Base-by-base conservation (phyloP, 202 grass and related monocot genomes). In the Miscanthus sacchariflorus region DNA sequence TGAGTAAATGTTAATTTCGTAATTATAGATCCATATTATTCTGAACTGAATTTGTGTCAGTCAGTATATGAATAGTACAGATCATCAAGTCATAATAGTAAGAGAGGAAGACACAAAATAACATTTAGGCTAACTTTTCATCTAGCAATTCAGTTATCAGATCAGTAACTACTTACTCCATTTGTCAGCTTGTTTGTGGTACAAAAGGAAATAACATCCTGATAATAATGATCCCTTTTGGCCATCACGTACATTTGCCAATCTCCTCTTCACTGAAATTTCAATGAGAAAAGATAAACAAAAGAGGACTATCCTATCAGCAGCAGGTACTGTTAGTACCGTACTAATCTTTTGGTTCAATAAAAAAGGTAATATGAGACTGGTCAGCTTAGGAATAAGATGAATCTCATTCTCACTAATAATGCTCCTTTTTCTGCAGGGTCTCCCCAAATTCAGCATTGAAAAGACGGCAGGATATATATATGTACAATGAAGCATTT, bases 361-460 rank as follows among this genome's bases (percentile, higher is more conserved):
- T 10, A 27, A 15, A 50, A 50, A 50, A 52, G 4, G 7, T 30
- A 30, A 45, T 25, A 23, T 10, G n/a, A 46, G 11, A 45, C 5
- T 15, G 48, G 48, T 54, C 46, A 77, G 44, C 27, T 7, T 59
- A 38, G 75, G 49, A 36, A 21, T 15, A 27, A 77, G 46, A 77
- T 77, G 76, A 58, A 78, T 78, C 74, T 56, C 46, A 77, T 30
- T 61, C 30, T 24, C 19, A 40, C 33, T 19, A 58, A 12, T 40
- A 25, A 15, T 78, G 35, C 11, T 42, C 12, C 52, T 61, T 78
- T 78, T 40, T 68, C 27, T 14, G 18, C 33, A 23, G 36, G 35
- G 35, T 79, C 19, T 25, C n/a, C 64, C 19, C 59, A 68, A 67
- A 68, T 85, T 68, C 72, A 52, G 72, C 27, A 43, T 9, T 63